These are phyloP conservation scores for Spathaspora passalidarum DNA, from an alignment of 805 yeast genomes.

Conservation along the genomic window DNA sequence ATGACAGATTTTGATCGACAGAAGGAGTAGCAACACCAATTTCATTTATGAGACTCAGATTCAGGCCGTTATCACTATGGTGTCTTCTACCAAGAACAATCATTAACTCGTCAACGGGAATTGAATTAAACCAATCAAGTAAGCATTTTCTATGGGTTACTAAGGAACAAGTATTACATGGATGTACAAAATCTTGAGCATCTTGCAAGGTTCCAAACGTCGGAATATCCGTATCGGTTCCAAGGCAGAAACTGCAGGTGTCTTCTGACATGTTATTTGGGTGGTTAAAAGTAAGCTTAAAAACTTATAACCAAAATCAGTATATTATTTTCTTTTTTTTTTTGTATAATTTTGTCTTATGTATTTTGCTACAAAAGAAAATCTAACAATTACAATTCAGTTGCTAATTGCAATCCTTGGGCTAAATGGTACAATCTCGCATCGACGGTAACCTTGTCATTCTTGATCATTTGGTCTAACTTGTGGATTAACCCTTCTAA, in stretches of 20 bases:
- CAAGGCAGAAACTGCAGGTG: conserved; percentile 36
- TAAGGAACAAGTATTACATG: conserved; percentile 37
- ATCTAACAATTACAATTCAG: background rate
- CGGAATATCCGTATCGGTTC: conserved; percentile 37
- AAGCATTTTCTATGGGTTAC: conserved; percentile 37
- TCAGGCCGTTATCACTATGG: background rate
- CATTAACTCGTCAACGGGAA: conserved; percentile 26
- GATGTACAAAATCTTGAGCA: conserved; percentile 33
- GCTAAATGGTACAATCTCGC: conserved; percentile 87
- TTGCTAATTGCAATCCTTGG: conserved; percentile 67
- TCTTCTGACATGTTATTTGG: background rate
- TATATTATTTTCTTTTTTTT: too few species aligned
- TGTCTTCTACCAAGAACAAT: conserved; percentile 10
- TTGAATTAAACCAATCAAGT: conserved; percentile 38
- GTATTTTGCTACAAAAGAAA: too few species aligned
- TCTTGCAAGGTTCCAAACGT: conserved; percentile 35
- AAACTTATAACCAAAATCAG: background rate
- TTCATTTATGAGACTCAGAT: conserved; percentile 5
- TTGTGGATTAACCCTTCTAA: conserved; percentile 53
- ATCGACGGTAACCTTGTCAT: conserved; percentile 75
- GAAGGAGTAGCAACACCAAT: conserved; percentile 9
- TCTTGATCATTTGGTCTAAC: conserved; percentile 45
- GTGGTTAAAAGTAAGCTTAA: background rate
- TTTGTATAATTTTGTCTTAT: too few species aligned
- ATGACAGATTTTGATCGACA: background rate